Evolutionary conservation across 2,329 filamentous ascomycete species (phyloP), one percentile per base, ranked within the genome.

Genomic region (Calonectria honghensis): DNA sequence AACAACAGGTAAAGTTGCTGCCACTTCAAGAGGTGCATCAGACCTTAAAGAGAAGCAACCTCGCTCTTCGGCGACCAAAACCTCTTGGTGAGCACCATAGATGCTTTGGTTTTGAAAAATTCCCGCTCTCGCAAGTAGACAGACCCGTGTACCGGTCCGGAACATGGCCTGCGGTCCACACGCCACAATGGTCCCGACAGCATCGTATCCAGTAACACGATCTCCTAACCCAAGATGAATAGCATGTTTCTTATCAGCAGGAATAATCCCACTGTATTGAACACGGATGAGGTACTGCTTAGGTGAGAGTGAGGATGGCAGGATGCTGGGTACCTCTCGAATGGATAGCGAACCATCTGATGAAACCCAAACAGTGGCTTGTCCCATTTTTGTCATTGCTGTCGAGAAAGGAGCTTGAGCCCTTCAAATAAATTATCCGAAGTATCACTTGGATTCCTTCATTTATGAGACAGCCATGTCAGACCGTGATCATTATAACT

Each of bases 121-220:
- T 20, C 51, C 51, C 10, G 51, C 18, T 27, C 16, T 32, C 11
- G 29, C 51, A 9, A 54, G 16, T 11, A 54, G 51, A 54, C 51
- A 54, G 27, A 54, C 51, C 14, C 51, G 51, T 20, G 51, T 9
- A 6, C 51, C 51, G 16, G 29, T 16, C 51, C 32, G 51, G 14
- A 54, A 32, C 4, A 4, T 54, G 2, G 27, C 29, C 9, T 54
- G 51, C 10, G 29, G 14, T 6, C 51, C 51, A 32, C 27, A 31
- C 16, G 51, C 51, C 27, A 54, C 51, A 20, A 32, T 54, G 51
- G 27, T 54, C 27, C 51, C 51, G 29, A 32, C 51, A 20, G 51
- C 51, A 54, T 54, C 51, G 51, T 54, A 54, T 32, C 51, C 51
- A 32, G 51, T 27, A 14, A 54, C 51, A 20, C 51, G 51, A 31